A percentile compares a stretch with the other conserved stretches of the same genome.
phyloP scores from a whole-genome alignment of 495 filamentous ascomycete species.

The Aspergillus heteromorphus region DNA sequence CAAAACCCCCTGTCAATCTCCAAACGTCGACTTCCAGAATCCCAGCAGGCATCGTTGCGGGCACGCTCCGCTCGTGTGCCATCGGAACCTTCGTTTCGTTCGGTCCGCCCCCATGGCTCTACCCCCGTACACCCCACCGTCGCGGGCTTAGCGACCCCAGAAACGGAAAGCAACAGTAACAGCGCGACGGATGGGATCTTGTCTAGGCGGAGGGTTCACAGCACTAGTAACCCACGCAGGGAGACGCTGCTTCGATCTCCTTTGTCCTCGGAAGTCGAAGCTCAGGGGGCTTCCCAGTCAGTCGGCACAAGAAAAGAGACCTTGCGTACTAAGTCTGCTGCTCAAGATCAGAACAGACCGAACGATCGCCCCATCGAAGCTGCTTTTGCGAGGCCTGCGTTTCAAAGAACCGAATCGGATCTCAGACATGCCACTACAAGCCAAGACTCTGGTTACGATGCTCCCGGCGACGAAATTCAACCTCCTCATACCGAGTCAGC shows the following conservation, averaged over 20 bases:
- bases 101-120: conserved; percentile 27
- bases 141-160: conserved; percentile 41
- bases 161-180: conserved; percentile 33
- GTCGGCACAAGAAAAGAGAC: conserved; percentile 15
- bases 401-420: conserved; percentile 7
- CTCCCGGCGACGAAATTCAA: conserved; percentile 19
- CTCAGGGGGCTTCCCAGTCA: conserved; percentile 13
- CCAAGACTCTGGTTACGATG: conserved; percentile 21
- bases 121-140: conserved; percentile 24
- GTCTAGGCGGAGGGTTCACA: conserved; percentile 32
- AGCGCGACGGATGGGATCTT: conserved; percentile 23
- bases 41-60: conserved; percentile 39
- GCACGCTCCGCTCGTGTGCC: conserved; percentile 27
- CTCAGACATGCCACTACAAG: conserved; percentile 9
- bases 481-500: conserved; percentile 18
- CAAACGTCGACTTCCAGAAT: conserved; percentile 52
- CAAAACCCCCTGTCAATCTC: conserved; percentile 25
- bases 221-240: conserved; percentile 26
- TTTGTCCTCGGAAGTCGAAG: conserved; percentile 33
- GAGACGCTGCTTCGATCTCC: conserved; percentile 34
- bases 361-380: conserved; percentile 9
- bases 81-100: conserved; percentile 32
- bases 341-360: conserved; percentile 12
- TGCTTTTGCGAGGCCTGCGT: conserved; percentile 6
- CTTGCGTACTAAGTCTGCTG: conserved; percentile 8